Evolutionary conservation across 306 rosid genomes (phyloP), one percentile per base, ranked within the genome.

Genomic region (Rosa lucieae): DNA sequence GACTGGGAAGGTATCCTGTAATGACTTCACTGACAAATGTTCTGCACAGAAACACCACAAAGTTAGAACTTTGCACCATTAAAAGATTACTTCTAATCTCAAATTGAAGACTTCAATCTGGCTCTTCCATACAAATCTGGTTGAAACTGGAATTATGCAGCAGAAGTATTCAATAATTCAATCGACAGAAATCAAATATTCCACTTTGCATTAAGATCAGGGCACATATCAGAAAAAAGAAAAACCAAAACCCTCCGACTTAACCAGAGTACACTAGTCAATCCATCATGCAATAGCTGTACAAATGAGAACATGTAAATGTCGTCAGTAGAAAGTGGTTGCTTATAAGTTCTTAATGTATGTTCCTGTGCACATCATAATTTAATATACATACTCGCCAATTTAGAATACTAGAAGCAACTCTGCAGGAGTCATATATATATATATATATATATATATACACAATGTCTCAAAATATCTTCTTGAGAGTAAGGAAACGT

Each of bases 1-100:
- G 94, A 52, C 97, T 93, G 74, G 99, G 99, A 76, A 95, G 99
- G 84, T 93, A 95, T 75, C 99, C 99, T 0, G 99, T 95, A 69
- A 95, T 29, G 75, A 95, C 82, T 88, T 95, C 82, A 79, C 96
- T 93, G 72, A 95, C 82, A 46, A 89, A 39, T 61, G 88, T 79
- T 84, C 99, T 95, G 98, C 53, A 88, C 81, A 78, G 67, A 84
- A 67, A 81, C 67, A 55, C 86, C 20, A 71, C 81, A 20, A 65
- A 58, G 69, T 78, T 40, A 84, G 79, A 80, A 72, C 39, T 56
- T 73, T 80, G 66, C 67, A 39, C 70, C 52, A 70, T 51, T 61
- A 75, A 70, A 42, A 72, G 51, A 46, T 51, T 29, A 43, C 52
- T 12, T 62, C n/a, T 63, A 32, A 63, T 32, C 43, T 32, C 69